Conservation (phyloP, 2,329 filamentous ascomycete genomes). For the Fusarium annulatum region DNA sequence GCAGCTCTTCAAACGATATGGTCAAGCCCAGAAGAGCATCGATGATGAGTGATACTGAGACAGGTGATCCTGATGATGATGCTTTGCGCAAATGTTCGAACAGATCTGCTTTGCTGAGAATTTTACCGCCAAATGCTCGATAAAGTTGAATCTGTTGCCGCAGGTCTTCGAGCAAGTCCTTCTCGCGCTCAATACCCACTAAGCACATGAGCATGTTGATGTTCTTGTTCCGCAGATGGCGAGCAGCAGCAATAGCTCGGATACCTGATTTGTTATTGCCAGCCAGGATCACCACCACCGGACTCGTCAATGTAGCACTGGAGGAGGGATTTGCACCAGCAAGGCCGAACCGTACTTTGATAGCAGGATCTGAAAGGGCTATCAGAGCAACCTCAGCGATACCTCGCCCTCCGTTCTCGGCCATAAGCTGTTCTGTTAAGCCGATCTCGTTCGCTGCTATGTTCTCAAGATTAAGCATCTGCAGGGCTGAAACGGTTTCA, state of each 20-base stretch:
- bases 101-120: constrained; percentile 70
- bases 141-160: constrained; percentile 86
- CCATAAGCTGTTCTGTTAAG: constrained; percentile 88
- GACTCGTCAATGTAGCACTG: constrained; percentile 46
- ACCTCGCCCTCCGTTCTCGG: constrained; percentile 89
- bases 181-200: constrained; percentile 84
- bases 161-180: constrained; percentile 82
- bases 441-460: constrained; percentile 89
- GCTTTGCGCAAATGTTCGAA: constrained; percentile 68
- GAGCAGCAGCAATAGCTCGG: constrained; percentile 83
- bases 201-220: constrained; percentile 85
- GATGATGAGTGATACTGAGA: constrained; percentile 80
- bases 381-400: constrained; percentile 85
- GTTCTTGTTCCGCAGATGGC: constrained; percentile 87
- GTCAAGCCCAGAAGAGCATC: constrained; percentile 91
- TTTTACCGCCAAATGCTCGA: constrained; percentile 81
- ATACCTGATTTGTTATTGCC: constrained; percentile 95
- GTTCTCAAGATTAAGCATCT: constrained; percentile 93
- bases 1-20: constrained; percentile 87
- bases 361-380: constrained; percentile 72
- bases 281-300: constrained; percentile 78
- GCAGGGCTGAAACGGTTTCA: constrained; percentile 76
- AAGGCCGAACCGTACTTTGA: constrained; percentile 62
- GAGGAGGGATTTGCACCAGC: constrained; percentile 53
- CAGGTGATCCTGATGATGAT: constrained; percentile 53